Evolutionary conservation across 2,329 filamentous ascomycete genomes (phyloP).

Genomic region (Stagonosporopsis rhizophila): DNA sequence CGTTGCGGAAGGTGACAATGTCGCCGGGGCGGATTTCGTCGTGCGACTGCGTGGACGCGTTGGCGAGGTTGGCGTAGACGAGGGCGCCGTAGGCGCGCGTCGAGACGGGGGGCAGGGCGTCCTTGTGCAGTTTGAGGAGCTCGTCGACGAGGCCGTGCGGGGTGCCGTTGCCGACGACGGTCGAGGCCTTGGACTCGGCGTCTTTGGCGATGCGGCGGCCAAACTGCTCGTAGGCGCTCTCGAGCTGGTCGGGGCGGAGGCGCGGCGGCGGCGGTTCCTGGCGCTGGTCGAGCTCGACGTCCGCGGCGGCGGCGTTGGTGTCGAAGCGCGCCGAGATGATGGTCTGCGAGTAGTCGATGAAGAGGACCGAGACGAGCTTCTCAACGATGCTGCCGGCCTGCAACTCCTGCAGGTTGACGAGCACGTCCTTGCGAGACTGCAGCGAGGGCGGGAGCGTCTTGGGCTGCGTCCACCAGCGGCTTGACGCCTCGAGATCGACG

Average conservation of each 20-base stretch:
- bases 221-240: conserved; percentile 81
- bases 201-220: conserved; percentile 79
- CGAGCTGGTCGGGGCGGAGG: conserved; percentile 90
- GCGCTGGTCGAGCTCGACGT: conserved; percentile 80
- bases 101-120: conserved; percentile 83
- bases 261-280: conserved; percentile 83
- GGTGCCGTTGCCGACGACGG: conserved; percentile 82
- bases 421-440: conserved; percentile 81
- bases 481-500: conserved; percentile 75
- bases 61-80: conserved; percentile 94
- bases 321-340: conserved; percentile 83
- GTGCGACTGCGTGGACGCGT: conserved; percentile 86
- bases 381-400: conserved; percentile 76
- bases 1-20: conserved; percentile 90
- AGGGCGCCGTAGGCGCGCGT: conserved; percentile 87
- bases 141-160: conserved; percentile 80
- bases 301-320: conserved; percentile 68
- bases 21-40: conserved; percentile 95
- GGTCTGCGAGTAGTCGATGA: conserved; percentile 95
- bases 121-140: conserved; percentile 74
- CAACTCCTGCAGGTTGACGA: conserved; percentile 82
- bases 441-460: conserved; percentile 81
- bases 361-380: conserved; percentile 86
- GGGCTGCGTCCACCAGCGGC: conserved; percentile 86
- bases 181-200: conserved; percentile 75